These are phyloP conservation scores for Aphanomyces invadans DNA, from an alignment of 352 stramenopile species.

Conservation along the genomic window DNA sequence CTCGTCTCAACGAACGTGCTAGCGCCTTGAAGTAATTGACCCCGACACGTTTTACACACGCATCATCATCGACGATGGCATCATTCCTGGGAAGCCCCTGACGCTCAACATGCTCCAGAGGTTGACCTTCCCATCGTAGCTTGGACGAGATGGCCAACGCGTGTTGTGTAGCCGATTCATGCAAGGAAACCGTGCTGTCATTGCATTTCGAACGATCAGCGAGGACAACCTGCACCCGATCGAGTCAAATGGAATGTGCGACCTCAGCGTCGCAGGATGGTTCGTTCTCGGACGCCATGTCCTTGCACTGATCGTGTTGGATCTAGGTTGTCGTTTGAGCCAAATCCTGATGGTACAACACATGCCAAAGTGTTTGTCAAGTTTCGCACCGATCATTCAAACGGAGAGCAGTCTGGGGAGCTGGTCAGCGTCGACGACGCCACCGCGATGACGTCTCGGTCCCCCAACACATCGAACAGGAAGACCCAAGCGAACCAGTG, in stretches of 20 bases:
- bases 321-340: constrained; percentile 26
- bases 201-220: constrained; percentile 21
- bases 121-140: neutral
- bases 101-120: constrained; percentile 24
- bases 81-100: neutral
- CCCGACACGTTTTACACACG: constrained; percentile 22
- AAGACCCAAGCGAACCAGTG: constrained; percentile 23
- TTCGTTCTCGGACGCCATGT: neutral
- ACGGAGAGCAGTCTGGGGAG: constrained; percentile 2
- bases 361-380: constrained; percentile 23
- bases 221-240: constrained; percentile 6
- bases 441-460: neutral
- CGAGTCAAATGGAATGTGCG: constrained; percentile 5
- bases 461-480: neutral
- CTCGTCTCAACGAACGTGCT: neutral
- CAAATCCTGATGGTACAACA: constrained; percentile 2
- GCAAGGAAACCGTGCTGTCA: constrained; percentile 7
- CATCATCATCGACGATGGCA: constrained; percentile 24
- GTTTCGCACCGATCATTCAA: constrained; percentile 15
- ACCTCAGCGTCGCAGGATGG: constrained; percentile 21
- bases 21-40: constrained; percentile 23
- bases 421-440: neutral
- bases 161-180: constrained; percentile 17
- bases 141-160: neutral
- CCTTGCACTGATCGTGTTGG: too few relatives aligned